Conservation (phyloP, 306 rosid genomes). For the Sechiopsis laciniata region DNA sequence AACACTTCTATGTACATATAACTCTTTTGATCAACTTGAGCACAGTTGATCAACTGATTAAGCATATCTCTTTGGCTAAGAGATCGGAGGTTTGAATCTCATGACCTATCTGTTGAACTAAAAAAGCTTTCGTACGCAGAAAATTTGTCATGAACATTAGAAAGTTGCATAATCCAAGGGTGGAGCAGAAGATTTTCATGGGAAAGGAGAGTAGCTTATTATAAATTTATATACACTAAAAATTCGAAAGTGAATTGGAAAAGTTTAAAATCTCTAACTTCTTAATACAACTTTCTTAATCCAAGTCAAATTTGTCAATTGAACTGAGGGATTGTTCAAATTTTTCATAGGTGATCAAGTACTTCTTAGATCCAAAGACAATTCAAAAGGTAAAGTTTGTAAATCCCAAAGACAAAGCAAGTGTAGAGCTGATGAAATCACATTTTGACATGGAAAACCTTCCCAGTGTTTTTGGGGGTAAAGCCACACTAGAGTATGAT, state of each 20-base stretch:
- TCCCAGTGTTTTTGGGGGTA: slow-evolving; percentile 73
- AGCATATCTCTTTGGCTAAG: no score
- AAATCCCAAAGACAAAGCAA: slow-evolving; percentile 63
- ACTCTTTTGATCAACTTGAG: background rate
- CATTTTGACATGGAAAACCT: slow-evolving; percentile 75
- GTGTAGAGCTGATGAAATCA: slow-evolving; percentile 73
- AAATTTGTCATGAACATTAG: background rate
- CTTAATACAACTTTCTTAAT: no score
- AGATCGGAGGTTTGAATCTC: no score
- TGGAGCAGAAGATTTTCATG: no score
- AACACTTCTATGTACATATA: background rate
- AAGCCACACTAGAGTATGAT: slow-evolving; percentile 64
- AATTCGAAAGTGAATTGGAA: no score
- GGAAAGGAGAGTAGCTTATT: no score
- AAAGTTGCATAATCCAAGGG: background rate
- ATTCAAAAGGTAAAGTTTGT: slow-evolving; percentile 77
- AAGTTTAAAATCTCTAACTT: no score
- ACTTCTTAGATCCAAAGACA: slow-evolving; percentile 75
- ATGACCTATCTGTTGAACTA: no score
- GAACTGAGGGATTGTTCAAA: background rate
- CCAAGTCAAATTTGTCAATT: background rate
- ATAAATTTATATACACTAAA: no score
- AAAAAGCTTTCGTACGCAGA: background rate
- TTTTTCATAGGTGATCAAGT: slow-evolving; percentile 51
- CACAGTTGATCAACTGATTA: no score